Evolutionary conservation across 441 rosid species (phyloP).

Genomic region (Bocquillonia castaneifolia): DNA sequence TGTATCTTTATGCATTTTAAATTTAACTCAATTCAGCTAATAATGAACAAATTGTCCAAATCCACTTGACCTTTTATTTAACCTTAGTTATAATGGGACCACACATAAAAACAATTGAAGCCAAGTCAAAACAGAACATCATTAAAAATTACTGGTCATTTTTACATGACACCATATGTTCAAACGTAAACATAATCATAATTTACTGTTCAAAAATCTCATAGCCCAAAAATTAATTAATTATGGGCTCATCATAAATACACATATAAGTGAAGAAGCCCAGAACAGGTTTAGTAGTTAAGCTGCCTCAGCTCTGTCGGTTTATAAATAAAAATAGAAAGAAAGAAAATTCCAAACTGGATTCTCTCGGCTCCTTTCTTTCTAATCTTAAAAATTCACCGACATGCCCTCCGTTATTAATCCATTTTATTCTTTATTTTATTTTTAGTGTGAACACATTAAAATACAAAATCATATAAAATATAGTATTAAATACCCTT

Average conservation of each 20-base stretch:
- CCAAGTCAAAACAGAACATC: background rate
- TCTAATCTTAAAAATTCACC: constrained; percentile 15
- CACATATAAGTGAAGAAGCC: too few species aligned
- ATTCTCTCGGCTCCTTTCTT: constrained; percentile 14
- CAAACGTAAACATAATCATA: background rate
- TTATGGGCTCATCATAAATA: background rate
- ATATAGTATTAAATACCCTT: background rate
- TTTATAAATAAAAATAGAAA: background rate
- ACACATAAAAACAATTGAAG: background rate
- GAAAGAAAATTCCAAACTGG: constrained; percentile 29
- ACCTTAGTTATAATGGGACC: background rate
- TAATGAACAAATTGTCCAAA: constrained; percentile 10
- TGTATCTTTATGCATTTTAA: background rate
- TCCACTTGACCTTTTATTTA: background rate
- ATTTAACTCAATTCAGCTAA: background rate
- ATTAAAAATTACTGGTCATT: background rate
- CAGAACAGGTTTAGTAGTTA: background rate
- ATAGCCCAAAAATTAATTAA: background rate
- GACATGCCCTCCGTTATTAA: constrained; percentile 15
- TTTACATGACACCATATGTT: background rate
- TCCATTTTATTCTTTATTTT: background rate
- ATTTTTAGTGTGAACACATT: constrained; percentile 14
- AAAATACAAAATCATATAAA: too few species aligned
- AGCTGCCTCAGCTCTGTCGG: constrained; percentile 17
- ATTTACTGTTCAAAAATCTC: background rate